Conservation (phyloP, 352 stramenopile genomes). For the Phytophthora pluvialis region DNA sequence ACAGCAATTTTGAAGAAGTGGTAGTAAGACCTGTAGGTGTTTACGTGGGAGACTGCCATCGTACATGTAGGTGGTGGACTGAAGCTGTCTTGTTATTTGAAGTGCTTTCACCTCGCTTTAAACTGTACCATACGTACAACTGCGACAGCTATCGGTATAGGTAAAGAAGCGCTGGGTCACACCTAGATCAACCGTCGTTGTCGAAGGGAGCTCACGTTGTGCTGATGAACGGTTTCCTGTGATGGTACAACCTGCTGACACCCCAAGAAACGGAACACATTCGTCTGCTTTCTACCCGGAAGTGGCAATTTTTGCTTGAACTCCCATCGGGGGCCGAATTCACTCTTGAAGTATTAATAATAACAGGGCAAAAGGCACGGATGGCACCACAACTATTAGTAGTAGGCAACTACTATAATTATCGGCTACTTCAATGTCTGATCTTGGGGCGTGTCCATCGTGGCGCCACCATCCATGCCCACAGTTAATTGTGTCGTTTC, state of each 20-base stretch:
- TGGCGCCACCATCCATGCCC: conserved; percentile 4
- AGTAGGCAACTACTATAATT: conserved; percentile 9
- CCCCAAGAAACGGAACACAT: conserved; percentile 82
- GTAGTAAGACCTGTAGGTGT: background rate
- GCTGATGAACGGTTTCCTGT: conserved; percentile 70
- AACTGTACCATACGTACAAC: conserved; percentile 49
- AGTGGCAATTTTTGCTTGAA: conserved; percentile 77
- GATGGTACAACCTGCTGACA: conserved; percentile 81
- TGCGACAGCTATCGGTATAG: conserved; percentile 28
- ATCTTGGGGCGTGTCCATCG: background rate
- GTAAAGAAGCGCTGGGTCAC: background rate
- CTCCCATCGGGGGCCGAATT: conserved; percentile 29
- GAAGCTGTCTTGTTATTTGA: too few species aligned
- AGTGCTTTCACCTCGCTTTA: background rate
- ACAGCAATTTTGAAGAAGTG: conserved; percentile 6
- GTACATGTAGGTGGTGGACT: too few species aligned
- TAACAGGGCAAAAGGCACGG: background rate
- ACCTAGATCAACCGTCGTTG: conserved; percentile 57
- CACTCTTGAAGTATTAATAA: background rate
- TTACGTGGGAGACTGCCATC: background rate
- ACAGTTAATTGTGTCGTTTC: conserved; percentile 4
- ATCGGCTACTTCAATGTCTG: conserved; percentile 24
- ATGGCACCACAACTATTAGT: background rate
- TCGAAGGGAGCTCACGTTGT: conserved; percentile 76
- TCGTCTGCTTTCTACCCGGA: conserved; percentile 51